Evolutionary conservation across 345 rosid species (phyloP).

Genomic region (Cardamine chenopodiifolia): DNA sequence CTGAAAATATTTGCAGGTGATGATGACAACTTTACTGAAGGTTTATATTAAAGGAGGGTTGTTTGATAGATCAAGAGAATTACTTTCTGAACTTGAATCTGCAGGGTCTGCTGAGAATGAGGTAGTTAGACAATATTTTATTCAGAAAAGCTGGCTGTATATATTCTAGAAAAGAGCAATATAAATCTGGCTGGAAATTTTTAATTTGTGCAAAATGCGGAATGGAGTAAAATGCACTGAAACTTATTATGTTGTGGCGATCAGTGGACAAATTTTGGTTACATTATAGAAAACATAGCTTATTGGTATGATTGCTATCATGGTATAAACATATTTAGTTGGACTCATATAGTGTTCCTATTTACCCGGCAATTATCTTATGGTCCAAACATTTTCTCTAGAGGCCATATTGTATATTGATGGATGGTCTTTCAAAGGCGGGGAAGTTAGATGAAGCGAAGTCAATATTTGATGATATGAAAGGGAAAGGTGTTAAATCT

Average conservation of each 20-base stretch:
- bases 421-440: constrained; percentile 87
- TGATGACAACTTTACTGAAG: constrained; percentile 83
- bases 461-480: constrained; percentile 61
- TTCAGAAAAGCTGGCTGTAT: constrained; percentile 14
- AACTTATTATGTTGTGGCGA: background rate
- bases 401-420: constrained; percentile 91
- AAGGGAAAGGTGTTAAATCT: constrained; percentile 61
- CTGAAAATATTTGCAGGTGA: constrained; percentile 61
- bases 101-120: constrained; percentile 77
- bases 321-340: background rate
- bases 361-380: background rate
- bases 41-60: constrained; percentile 86
- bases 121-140: constrained; percentile 46
- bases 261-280: background rate
- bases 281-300: constrained; percentile 9
- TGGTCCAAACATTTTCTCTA: constrained; percentile 32
- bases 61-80: constrained; percentile 77
- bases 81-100: constrained; percentile 66
- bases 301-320: constrained; percentile 4
- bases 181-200: background rate
- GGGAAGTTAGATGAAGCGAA: constrained; percentile 74
- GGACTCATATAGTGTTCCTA: background rate
- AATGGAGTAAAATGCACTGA: background rate
- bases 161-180: background rate
- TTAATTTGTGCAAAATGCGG: background rate